Evolutionary conservation across 2,329 filamentous ascomycete genomes (phyloP).

Genomic region (Fusarium tjaetaba): DNA sequence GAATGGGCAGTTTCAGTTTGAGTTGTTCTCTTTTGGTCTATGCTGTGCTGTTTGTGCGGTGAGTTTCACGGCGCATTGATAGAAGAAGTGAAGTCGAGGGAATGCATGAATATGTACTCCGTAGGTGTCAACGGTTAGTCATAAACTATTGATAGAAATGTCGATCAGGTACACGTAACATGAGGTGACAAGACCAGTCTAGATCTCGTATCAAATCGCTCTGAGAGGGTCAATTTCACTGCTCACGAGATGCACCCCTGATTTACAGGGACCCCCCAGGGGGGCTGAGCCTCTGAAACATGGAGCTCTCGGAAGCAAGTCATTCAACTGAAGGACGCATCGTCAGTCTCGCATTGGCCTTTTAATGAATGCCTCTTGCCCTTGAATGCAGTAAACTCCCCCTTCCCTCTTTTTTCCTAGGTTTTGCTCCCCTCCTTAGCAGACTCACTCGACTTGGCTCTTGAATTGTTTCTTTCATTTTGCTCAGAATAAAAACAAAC

Average conservation of each 20-base stretch:
- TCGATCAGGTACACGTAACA: slow-evolving; percentile 17
- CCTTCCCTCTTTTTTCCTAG: background rate
- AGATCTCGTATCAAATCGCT: slow-evolving; percentile 20
- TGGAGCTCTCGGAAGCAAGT: slow-evolving; percentile 20
- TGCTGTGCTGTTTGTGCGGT: background rate
- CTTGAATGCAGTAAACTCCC: background rate
- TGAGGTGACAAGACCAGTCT: slow-evolving; percentile 17
- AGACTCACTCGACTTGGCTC: slow-evolving; percentile 5
- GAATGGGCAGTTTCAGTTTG: slow-evolving; percentile 34
- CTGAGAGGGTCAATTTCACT: slow-evolving; percentile 15
- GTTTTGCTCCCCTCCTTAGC: slow-evolving; percentile 4
- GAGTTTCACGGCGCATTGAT: background rate
- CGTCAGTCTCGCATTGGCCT: slow-evolving; percentile 6
- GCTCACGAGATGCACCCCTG: slow-evolving; percentile 16
- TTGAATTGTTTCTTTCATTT: background rate
- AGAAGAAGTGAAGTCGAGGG: background rate
- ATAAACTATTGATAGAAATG: background rate
- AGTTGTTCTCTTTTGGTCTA: background rate
- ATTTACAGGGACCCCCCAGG: background rate
- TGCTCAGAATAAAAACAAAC: background rate
- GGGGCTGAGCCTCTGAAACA: slow-evolving; percentile 40
- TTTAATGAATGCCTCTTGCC: slow-evolving; percentile 19
- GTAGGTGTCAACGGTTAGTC: background rate
- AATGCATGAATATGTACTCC: background rate
- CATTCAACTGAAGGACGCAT: background rate